A percentile compares a stretch with the other conserved stretches of the same genome.
These are phyloP conservation scores for Auricularia sp. DNA, from an alignment of 768 basidiomycete genomes.

Conservation along the genomic window DNA sequence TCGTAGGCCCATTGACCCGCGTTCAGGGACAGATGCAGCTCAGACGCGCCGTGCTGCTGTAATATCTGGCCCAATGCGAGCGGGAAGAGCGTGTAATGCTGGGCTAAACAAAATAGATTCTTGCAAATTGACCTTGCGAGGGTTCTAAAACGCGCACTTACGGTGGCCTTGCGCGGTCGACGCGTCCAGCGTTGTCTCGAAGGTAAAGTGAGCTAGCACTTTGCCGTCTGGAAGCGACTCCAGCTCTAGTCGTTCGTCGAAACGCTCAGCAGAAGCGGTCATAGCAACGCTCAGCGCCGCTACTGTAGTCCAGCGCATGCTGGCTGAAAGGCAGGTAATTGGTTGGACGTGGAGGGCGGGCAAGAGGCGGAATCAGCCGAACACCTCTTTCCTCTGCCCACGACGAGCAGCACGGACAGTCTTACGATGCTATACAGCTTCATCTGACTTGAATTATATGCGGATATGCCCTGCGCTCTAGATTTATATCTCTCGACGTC, in stretches of 20 bases:
- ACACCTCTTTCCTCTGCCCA: no score
- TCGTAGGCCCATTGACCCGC: slow-evolving; percentile 88
- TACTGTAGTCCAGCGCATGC: no score
- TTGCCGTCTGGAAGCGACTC: slow-evolving; percentile 71
- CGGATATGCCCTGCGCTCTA: no score
- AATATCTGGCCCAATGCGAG: slow-evolving; percentile 80
- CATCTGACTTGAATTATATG: no score
- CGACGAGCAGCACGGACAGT: no score
- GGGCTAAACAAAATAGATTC: slow-evolving; percentile 33
- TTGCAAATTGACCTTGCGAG: neutral
- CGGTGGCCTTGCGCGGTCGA: slow-evolving; percentile 27
- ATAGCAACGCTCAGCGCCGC: no score
- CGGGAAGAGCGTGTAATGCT: slow-evolving; percentile 83
- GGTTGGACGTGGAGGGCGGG: no score
- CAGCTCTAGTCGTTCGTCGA: slow-evolving; percentile 41
- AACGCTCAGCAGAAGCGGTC: slow-evolving; percentile 25
- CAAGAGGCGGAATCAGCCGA: no score
- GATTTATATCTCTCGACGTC: no score
- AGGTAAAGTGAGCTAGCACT: slow-evolving; percentile 71
- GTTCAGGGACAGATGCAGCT: slow-evolving; percentile 82
- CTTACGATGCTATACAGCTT: no score
- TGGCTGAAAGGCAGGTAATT: no score
- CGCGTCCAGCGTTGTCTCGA: slow-evolving; percentile 52
- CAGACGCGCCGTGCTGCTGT: slow-evolving; percentile 73
- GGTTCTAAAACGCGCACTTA: neutral